A percentile compares a stretch with the other conserved stretches of the same genome.
These are phyloP conservation scores for Clausena lansium DNA, from an alignment of 345 rosid species.

Conservation along the genomic window DNA sequence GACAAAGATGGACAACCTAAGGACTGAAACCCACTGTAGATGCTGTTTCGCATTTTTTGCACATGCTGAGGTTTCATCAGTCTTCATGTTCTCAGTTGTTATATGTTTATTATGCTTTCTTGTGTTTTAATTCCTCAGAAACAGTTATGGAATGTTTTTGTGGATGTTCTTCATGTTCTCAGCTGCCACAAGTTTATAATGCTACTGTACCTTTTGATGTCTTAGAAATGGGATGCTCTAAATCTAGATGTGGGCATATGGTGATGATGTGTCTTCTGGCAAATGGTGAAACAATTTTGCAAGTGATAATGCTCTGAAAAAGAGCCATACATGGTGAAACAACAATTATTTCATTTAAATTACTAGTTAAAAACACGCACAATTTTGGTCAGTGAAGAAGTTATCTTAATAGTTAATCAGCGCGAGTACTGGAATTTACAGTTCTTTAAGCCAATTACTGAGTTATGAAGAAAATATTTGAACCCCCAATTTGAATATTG, in stretches of 20 bases:
- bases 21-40: conserved; percentile 21
- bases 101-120: not conserved
- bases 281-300: not conserved
- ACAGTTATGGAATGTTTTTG: not conserved
- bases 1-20: conserved; percentile 38
- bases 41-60: not conserved
- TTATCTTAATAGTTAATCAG: too few species aligned
- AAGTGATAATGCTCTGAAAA: not conserved
- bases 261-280: too few species aligned
- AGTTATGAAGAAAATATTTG: too few species aligned
- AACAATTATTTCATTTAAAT: too few species aligned
- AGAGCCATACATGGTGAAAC: not conserved
- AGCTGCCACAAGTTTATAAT: not conserved
- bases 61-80: not conserved
- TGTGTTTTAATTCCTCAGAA: not conserved
- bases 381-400: too few species aligned
- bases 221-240: too few species aligned
- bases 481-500: too few species aligned
- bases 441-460: too few species aligned
- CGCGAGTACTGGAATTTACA: too few species aligned
- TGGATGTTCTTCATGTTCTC: conserved; percentile 1
- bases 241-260: too few species aligned
- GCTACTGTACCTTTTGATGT: not conserved
- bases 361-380: too few species aligned
- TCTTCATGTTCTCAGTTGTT: not conserved